Evolutionary conservation across 2,329 filamentous ascomycete species (phyloP).

Genomic region (Aspergillus alliaceus): DNA sequence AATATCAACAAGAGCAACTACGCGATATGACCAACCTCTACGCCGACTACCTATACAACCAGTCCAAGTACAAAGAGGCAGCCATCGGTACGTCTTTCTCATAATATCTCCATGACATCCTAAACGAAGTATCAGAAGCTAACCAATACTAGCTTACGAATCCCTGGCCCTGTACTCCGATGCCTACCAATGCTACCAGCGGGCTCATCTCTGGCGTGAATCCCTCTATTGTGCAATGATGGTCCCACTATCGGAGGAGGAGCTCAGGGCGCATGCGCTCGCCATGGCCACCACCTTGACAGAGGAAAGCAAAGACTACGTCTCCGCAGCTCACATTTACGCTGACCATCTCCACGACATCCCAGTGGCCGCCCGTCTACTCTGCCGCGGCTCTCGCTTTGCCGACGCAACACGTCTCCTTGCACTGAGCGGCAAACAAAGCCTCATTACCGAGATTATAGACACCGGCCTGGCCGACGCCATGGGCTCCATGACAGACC

Average conservation of each 20-base stretch:
- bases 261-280: conserved; percentile 68
- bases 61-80: conserved; percentile 79
- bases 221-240: conserved; percentile 77
- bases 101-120: background rate
- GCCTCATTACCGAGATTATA: conserved; percentile 67
- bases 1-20: conserved; percentile 71
- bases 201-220: conserved; percentile 87
- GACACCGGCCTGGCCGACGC: conserved; percentile 79
- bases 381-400: conserved; percentile 87
- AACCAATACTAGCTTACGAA: conserved; percentile 65
- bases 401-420: conserved; percentile 82
- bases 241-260: conserved; percentile 59
- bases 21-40: conserved; percentile 73
- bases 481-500: conserved; percentile 79
- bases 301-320: conserved; percentile 78
- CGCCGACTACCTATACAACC: conserved; percentile 71
- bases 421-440: conserved; percentile 58
- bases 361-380: conserved; percentile 67
- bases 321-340: conserved; percentile 75
- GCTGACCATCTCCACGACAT: conserved; percentile 77
- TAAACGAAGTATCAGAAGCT: conserved; percentile 7
- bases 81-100: conserved; percentile 58
- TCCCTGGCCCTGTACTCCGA: conserved; percentile 72
- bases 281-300: conserved; percentile 74
- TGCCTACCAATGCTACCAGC: conserved; percentile 80